A percentile compares a stretch with the other conserved stretches of the same genome.
phyloP scores from a whole-genome alignment of 2,329 filamentous ascomycete species.

The Didymella exigua region DNA sequence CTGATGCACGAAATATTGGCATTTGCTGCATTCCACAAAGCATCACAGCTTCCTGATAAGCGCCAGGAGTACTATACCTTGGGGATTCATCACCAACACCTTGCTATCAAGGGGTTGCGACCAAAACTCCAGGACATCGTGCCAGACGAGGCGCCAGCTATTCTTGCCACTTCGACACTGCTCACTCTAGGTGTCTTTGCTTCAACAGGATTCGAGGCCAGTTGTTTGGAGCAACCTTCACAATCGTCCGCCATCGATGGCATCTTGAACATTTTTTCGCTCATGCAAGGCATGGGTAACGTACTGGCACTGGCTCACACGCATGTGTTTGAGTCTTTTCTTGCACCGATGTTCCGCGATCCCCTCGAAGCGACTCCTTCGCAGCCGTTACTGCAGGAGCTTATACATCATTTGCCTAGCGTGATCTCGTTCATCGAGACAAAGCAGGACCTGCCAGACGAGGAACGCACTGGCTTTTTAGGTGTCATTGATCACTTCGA shows the following conservation, averaged over 20 bases:
- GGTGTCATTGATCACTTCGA: conserved; percentile 26
- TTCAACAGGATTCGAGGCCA: conserved; percentile 35
- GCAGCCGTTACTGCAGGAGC: conserved; percentile 36
- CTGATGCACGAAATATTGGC: conserved; percentile 52
- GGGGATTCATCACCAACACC: conserved; percentile 47
- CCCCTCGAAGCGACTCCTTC: conserved; percentile 27
- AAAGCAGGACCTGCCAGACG: conserved; percentile 25
- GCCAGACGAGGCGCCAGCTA: conserved; percentile 36
- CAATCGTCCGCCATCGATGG: conserved; percentile 35
- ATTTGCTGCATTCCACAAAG: conserved; percentile 49
- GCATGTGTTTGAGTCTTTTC: conserved; percentile 30
- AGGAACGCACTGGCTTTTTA: conserved; percentile 24
- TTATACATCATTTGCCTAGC: conserved; percentile 28
- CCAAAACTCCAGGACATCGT: conserved; percentile 37
- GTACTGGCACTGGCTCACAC: conserved; percentile 33
- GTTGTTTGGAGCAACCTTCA: conserved; percentile 8
- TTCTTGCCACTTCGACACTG: conserved; percentile 41
- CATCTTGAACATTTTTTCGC: conserved; percentile 41
- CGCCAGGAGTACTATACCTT: conserved; percentile 38
- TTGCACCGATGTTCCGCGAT: conserved; percentile 31
- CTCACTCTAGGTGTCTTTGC: conserved; percentile 42
- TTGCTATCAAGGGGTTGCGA: conserved; percentile 42
- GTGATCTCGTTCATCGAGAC: conserved; percentile 30
- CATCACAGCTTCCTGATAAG: conserved; percentile 35
- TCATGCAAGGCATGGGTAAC: conserved; percentile 44